These are phyloP conservation scores for Periconia digitata DNA, from an alignment of 2,329 filamentous ascomycete species.

Conservation along the genomic window DNA sequence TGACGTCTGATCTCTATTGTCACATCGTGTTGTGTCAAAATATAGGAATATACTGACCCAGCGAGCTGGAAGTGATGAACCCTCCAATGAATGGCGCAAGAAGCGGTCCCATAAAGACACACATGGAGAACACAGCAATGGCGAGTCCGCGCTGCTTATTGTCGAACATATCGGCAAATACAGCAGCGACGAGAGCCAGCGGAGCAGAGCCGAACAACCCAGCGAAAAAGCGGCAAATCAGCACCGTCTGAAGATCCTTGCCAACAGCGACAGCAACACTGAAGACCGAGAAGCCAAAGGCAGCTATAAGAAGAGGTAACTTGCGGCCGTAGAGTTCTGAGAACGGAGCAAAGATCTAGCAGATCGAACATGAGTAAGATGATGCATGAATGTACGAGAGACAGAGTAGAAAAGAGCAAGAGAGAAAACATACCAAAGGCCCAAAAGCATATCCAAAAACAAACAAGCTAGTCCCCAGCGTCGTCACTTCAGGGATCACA, in stretches of 20 bases:
- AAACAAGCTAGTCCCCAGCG: slow-evolving; percentile 36
- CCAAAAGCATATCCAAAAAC: slow-evolving; percentile 44
- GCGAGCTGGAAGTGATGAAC: slow-evolving; percentile 51
- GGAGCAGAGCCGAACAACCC: slow-evolving; percentile 59
- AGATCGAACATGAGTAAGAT: background rate
- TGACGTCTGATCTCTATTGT: no score
- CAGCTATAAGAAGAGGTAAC: slow-evolving; percentile 50
- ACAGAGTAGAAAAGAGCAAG: background rate
- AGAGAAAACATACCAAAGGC: slow-evolving; percentile 27
- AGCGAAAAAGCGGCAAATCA: slow-evolving; percentile 57
- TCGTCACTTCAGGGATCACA: slow-evolving; percentile 33
- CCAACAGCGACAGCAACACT: slow-evolving; percentile 51
- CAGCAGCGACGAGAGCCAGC: slow-evolving; percentile 53
- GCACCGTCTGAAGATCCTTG: slow-evolving; percentile 56
- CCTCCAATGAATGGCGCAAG: slow-evolving; percentile 56
- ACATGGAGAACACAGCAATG: slow-evolving; percentile 55
- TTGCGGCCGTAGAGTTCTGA: slow-evolving; percentile 56
- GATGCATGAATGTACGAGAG: background rate
- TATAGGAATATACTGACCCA: no score
- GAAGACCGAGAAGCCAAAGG: slow-evolving; percentile 56
- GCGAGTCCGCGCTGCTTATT: slow-evolving; percentile 45
- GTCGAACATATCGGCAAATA: slow-evolving; percentile 61
- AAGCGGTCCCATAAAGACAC: slow-evolving; percentile 54
- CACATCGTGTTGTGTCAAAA: no score
- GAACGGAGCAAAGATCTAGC: slow-evolving; percentile 50